Conservation (phyloP, 176 grass and related monocot species). For the Oryza glaberrima region DNA sequence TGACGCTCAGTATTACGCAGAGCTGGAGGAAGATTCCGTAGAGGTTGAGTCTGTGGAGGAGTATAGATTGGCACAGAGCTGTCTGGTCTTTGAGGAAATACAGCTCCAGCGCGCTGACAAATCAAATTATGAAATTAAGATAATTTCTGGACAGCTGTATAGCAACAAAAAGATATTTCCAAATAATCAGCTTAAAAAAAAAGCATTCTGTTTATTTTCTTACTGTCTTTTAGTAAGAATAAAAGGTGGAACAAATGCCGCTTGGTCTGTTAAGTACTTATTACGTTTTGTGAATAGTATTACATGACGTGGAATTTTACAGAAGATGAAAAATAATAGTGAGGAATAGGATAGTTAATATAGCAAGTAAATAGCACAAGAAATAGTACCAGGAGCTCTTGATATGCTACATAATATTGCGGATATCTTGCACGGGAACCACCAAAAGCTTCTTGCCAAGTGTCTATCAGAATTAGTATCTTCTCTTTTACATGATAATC, state of each 20-base stretch:
- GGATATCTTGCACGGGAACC: conserved; percentile 86
- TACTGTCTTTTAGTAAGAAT: conserved; percentile 6
- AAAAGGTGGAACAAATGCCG: background rate
- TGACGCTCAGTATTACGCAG: conserved; percentile 62
- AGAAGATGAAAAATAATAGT: conserved; percentile 11
- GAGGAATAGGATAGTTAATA: background rate
- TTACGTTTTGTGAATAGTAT: conserved; percentile 7
- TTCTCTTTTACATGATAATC: conserved; percentile 68
- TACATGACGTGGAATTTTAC: conserved; percentile 24
- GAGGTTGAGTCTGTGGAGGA: conserved; percentile 85
- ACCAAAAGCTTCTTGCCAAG: conserved; percentile 99
- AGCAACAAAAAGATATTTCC: background rate
- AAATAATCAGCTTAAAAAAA: conserved; percentile 20
- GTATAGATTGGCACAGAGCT: conserved; percentile 86
- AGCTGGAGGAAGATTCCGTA: conserved; percentile 68
- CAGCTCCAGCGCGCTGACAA: conserved; percentile 82
- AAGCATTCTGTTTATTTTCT: conserved; percentile 9
- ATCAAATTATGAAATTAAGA: conserved; percentile 15
- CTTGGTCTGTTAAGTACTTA: conserved; percentile 8
- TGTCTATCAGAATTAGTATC: conserved; percentile 78
- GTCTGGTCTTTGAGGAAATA: conserved; percentile 84
- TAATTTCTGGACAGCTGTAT: conserved; percentile 1
- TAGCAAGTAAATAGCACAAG: background rate
- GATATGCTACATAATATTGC: conserved; percentile 83
- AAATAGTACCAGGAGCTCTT: conserved; percentile 79